These are phyloP conservation scores for Capsicum rhomboideum DNA, from an alignment of 257 asterid genomes.

Conservation along the genomic window DNA sequence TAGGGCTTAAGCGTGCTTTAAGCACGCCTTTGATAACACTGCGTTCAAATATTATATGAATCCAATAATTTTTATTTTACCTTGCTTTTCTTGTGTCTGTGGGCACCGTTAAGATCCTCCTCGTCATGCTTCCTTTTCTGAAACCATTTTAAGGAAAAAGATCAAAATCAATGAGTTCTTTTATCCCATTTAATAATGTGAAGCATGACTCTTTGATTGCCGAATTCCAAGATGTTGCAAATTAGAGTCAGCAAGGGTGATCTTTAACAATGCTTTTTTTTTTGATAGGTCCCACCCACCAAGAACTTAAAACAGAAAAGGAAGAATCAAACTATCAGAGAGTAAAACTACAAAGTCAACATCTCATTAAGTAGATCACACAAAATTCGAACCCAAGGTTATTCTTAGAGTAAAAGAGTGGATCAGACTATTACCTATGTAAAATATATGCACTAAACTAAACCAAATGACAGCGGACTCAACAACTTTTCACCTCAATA, in stretches of 20 bases:
- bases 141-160: neutral
- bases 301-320: neutral
- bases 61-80: conserved; percentile 12
- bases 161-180: neutral
- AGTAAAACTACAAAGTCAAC: neutral
- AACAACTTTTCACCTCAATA: neutral
- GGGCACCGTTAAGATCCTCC: conserved; percentile 40
- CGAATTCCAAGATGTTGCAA: neutral
- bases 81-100: conserved; percentile 75
- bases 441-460: neutral
- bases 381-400: neutral
- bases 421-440: neutral
- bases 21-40: too few relatives aligned
- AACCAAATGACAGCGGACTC: neutral
- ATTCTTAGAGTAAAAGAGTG: neutral
- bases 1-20: too few relatives aligned
- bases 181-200: neutral
- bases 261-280: too few relatives aligned
- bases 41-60: neutral
- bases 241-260: neutral
- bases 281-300: neutral
- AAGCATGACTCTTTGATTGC: neutral
- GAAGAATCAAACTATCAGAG: neutral
- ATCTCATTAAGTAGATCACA: neutral
- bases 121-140: conserved; percentile 72